A percentile compares a stretch with the other conserved stretches of the same genome.
These are phyloP conservation scores for Naumovozyma baii DNA, from an alignment of 805 yeast genomes.

Conservation along the genomic window DNA sequence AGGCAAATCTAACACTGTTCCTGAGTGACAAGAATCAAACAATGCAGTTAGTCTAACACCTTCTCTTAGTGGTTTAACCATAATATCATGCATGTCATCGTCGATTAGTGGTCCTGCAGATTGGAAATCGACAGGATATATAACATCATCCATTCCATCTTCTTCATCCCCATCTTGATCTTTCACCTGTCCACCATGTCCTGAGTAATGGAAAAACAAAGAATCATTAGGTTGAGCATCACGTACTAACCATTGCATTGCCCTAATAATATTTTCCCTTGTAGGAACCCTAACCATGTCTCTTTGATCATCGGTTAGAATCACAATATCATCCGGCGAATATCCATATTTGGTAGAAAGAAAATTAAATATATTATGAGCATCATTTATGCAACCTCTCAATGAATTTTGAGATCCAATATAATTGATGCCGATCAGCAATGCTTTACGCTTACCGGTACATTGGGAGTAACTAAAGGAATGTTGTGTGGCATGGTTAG, in stretches of 20 bases:
- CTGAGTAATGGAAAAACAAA: conserved; percentile 73
- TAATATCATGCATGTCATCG: conserved; percentile 59
- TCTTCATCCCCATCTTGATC: conserved; percentile 70
- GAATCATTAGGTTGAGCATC: conserved; percentile 72
- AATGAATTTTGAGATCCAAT: conserved; percentile 51
- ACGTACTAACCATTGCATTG: conserved; percentile 72
- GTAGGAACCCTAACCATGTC: conserved; percentile 48
- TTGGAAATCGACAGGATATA: conserved; percentile 67
- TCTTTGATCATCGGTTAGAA: conserved; percentile 48
- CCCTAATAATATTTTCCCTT: conserved; percentile 58
- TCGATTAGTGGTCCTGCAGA: conserved; percentile 59
- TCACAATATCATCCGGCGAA: conserved; percentile 45
- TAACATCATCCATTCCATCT: conserved; percentile 62
- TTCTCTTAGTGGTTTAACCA: conserved; percentile 59
- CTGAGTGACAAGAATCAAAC: conserved; percentile 82
- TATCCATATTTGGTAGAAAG: conserved; percentile 40
- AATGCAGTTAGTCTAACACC: conserved; percentile 74
- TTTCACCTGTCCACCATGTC: conserved; percentile 71
- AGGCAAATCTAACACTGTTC: conserved; percentile 73
- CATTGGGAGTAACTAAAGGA: conserved; percentile 46
- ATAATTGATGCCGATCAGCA: conserved; percentile 72
- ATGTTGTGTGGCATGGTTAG: conserved; percentile 6
- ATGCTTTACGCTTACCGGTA: conserved; percentile 63
- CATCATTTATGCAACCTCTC: conserved; percentile 78
- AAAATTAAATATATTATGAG: conserved; percentile 40